These are phyloP conservation scores for Schizonepeta tenuifolia DNA, from an alignment of 257 asterid genomes.

Conservation along the genomic window DNA sequence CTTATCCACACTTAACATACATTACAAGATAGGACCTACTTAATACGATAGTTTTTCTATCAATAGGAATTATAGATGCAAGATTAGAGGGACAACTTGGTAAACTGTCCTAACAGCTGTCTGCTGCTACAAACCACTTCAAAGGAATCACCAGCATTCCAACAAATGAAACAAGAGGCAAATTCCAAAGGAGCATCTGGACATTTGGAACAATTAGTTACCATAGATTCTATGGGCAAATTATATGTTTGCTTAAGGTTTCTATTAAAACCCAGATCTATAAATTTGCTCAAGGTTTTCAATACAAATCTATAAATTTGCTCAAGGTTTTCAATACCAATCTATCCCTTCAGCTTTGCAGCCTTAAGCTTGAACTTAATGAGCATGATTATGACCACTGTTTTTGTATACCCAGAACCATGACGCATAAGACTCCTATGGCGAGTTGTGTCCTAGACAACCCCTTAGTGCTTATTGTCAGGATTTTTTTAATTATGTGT, in stretches of 20 bases:
- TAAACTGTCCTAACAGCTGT: not conserved
- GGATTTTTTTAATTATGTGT: too few species aligned
- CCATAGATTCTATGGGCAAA: not conserved
- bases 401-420: not conserved
- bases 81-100: conserved; percentile 4
- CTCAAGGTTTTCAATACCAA: not conserved
- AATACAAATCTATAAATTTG: not conserved
- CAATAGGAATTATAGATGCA: not conserved
- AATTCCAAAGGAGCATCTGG: not conserved
- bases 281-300: not conserved
- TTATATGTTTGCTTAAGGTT: too few species aligned
- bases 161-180: not conserved
- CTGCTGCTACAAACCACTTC: not conserved
- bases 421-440: not conserved
- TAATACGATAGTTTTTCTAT: not conserved
- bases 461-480: too few species aligned
- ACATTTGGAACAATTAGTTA: not conserved
- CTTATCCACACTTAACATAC: conserved; percentile 7
- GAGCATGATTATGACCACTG: not conserved
- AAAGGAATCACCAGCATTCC: not conserved
- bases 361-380: not conserved
- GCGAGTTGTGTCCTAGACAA: not conserved
- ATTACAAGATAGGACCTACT: conserved; percentile 3
- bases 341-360: not conserved
- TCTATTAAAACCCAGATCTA: not conserved